Evolutionary conservation across 2,329 filamentous ascomycete species (phyloP).

Genomic region (Pestalotiopsis sp.): DNA sequence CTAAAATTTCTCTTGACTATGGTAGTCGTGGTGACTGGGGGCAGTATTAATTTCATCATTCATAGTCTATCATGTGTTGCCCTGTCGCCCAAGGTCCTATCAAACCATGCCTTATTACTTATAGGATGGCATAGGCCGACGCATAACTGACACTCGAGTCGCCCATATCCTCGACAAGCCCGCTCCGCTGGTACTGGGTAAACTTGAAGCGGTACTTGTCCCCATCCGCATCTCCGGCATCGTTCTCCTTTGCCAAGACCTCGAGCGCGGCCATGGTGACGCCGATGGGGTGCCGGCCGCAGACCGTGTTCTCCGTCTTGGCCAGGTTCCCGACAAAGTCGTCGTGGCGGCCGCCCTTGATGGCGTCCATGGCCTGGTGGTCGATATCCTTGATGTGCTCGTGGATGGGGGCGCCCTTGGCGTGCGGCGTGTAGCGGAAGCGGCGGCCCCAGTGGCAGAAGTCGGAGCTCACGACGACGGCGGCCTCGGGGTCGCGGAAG

Average conservation of each 20-base stretch:
- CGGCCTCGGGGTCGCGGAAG: conserved; percentile 72
- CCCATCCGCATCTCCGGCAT: conserved; percentile 31
- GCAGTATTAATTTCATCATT: background rate
- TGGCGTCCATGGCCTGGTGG: conserved; percentile 79
- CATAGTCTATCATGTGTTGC: background rate
- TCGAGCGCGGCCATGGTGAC: conserved; percentile 90
- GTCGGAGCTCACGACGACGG: conserved; percentile 90
- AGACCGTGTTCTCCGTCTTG: conserved; percentile 86
- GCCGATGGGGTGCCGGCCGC: conserved; percentile 92
- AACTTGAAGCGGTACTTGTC: conserved; percentile 70
- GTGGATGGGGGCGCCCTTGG: conserved; percentile 64
- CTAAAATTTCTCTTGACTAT: background rate
- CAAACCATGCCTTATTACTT: conserved; percentile 14
- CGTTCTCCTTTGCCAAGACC: conserved; percentile 47
- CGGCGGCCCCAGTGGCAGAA: conserved; percentile 94
- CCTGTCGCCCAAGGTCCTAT: background rate
- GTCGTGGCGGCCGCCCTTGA: conserved; percentile 74
- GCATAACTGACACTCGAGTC: conserved; percentile 96
- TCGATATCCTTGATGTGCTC: conserved; percentile 85
- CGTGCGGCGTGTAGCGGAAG: conserved; percentile 85
- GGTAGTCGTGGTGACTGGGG: too few species aligned
- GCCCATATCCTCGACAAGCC: conserved; percentile 64
- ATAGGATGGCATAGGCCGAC: conserved; percentile 83
- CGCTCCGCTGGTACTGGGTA: conserved; percentile 85
- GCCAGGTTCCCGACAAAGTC: conserved; percentile 71